A percentile compares a stretch with the other conserved stretches of the same genome.
These are phyloP conservation scores for Telopea speciosissima DNA, from an alignment of 177 flowering plant genomes.

Conservation along the genomic window DNA sequence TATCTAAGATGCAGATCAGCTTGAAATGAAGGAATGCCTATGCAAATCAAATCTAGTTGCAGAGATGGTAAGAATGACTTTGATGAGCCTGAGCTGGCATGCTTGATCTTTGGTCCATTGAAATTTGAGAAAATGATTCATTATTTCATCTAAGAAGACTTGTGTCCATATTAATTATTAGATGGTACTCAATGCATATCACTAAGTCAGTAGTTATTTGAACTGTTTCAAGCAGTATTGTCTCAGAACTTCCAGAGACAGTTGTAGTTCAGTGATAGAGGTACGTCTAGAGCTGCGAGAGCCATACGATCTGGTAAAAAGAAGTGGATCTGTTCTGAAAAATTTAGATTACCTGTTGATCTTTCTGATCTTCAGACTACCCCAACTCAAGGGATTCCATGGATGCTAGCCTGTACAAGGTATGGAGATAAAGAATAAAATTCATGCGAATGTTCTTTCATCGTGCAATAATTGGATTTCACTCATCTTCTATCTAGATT, in stretches of 20 bases:
- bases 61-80: neutral
- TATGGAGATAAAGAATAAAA: no score
- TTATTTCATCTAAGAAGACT: neutral
- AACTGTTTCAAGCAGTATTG: no score
- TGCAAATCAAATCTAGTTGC: neutral
- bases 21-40: neutral
- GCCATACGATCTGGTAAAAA: neutral
- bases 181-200: neutral
- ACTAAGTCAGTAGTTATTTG: no score
- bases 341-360: neutral
- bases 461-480: no score
- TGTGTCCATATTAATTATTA: neutral
- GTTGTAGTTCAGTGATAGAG: neutral
- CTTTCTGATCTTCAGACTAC: neutral
- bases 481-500: no score
- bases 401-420: no score
- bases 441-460: no score
- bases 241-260: neutral
- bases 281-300: no score
- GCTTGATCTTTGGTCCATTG: neutral
- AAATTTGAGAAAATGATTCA: neutral
- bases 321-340: neutral
- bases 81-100: neutral
- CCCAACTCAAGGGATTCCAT: no score
- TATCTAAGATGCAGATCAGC: neutral